These are phyloP conservation scores for Magnusiomyces fungicola DNA, from an alignment of 1,139 yeast species.

Conservation along the genomic window DNA sequence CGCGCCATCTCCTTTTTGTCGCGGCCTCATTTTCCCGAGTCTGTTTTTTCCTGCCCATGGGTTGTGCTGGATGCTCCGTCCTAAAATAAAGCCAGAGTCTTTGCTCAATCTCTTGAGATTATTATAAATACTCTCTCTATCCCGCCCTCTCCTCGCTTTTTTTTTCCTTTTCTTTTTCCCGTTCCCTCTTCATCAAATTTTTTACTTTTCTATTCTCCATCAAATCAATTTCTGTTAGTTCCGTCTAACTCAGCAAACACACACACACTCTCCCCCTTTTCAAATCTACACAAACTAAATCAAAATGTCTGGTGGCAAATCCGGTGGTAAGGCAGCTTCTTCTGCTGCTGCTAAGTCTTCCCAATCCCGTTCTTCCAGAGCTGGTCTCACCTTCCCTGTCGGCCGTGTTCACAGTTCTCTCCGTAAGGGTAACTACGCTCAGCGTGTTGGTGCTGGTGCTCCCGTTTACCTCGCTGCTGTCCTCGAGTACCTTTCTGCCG, in stretches of 20 bases:
- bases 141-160: constrained; percentile 6
- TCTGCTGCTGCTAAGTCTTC: constrained; percentile 86
- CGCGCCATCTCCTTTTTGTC: too few species aligned
- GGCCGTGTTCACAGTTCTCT: constrained; percentile 98
- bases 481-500: constrained; percentile 93
- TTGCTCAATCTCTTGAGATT: too few species aligned
- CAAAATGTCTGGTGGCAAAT: constrained; percentile 94
- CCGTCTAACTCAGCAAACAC: background rate
- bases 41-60: too few species aligned
- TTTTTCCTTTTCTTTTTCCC: constrained; percentile 19
- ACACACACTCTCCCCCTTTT: background rate
- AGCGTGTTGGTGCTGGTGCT: constrained; percentile 98
- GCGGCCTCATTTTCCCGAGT: too few species aligned
- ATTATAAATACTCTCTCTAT: too few species aligned
- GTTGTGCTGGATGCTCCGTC: too few species aligned
- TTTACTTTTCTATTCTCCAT: background rate
- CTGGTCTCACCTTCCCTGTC: constrained; percentile 98
- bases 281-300: constrained; percentile 11
- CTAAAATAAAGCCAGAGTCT: too few species aligned
- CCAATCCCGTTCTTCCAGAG: constrained; percentile 96
- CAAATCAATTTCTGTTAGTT: background rate
- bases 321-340: constrained; percentile 87
- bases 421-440: constrained; percentile 98
- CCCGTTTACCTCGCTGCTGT: constrained; percentile 95
- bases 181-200: constrained; percentile 5